These are phyloP conservation scores for Dovyalis caffra DNA, from an alignment of 345 rosid genomes.

Conservation along the genomic window DNA sequence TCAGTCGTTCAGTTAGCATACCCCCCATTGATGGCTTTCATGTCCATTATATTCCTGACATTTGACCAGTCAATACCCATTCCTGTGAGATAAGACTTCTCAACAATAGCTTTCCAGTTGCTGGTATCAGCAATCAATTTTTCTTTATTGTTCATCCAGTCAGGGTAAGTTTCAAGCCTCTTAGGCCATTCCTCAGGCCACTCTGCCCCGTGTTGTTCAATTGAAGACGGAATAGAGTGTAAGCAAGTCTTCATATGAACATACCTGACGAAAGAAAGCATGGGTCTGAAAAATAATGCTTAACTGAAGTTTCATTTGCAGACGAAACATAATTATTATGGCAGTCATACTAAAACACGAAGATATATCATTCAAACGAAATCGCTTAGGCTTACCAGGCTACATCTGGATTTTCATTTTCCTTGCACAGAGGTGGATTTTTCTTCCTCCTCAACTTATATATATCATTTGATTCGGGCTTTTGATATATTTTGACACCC, in stretches of 20 bases:
- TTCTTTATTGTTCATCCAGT: conserved; percentile 75
- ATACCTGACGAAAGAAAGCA: conserved; percentile 52
- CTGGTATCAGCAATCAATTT: conserved; percentile 53
- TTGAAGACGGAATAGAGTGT: conserved; percentile 72
- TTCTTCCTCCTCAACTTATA: conserved; percentile 79
- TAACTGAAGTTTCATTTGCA: not conserved
- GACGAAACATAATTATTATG: too few relatives aligned
- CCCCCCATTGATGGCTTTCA: conserved; percentile 97
- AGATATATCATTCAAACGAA: conserved; percentile 9
- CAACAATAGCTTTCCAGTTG: conserved; percentile 76
- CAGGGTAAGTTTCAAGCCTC: conserved; percentile 92
- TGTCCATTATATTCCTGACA: conserved; percentile 85
- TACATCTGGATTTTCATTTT: conserved; percentile 86
- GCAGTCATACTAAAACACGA: not conserved
- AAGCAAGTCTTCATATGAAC: conserved; percentile 73
- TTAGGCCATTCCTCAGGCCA: conserved; percentile 99
- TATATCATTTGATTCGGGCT: conserved; percentile 84
- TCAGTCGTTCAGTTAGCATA: conserved; percentile 34
- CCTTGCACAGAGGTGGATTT: conserved; percentile 82
- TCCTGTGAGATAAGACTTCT: conserved; percentile 81
- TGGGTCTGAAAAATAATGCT: not conserved
- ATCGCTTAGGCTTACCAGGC: conserved; percentile 62
- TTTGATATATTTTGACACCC: conserved; percentile 88
- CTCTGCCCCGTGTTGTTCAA: conserved; percentile 87
- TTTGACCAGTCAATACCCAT: conserved; percentile 86